Evolutionary conservation across 169 alveolate species (phyloP), one percentile per base, ranked within the genome.

Genomic region (Eimeria sp.): DNA sequence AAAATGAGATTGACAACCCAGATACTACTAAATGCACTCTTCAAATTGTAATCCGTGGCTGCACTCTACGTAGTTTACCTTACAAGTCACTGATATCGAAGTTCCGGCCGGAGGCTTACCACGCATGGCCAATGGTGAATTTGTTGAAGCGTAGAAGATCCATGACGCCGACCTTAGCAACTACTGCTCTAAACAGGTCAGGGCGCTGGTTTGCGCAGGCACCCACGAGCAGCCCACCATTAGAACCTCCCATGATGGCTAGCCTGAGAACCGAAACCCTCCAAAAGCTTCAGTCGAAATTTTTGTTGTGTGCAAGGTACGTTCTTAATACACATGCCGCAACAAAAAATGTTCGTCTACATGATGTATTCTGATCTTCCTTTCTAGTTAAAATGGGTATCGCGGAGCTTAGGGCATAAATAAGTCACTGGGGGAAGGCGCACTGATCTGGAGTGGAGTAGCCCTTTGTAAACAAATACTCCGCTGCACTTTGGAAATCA

Each of bases 121-220:
- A 92, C 30, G 96, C 96, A 45, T 78, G 86, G 34, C 96, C 96
- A 73, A 92, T 92, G 58, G 92, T 78, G 87, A 92, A 92, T 25
- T 92, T 92, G 96, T 92, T 76, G 65, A 78, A 92, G 16, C 96
- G 91, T 70, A 92, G 58, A 34, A 92, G 89, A 63, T 92, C 96
- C 86, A 92, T 63, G 76, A 92, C 96, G 40, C 96, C 96, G 6
- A 92, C 96, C n/a, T 75, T 61, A 30, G 90, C 86, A 10, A 92
- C 43, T 34, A 58, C 91, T 25, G 92, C 91, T 30, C 72, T 65
- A 22, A 76, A 92, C 70, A 92, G 86, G 47, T 92, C 96, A 18
- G 96, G 96, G 47, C 96, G 96, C 70, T 92, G 96, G 73, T 76
- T 92, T 40, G 82, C 82, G 92, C 96, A 92, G 49, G 96, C 96